Percentiles rank a stretch among this genome's conserved stretches.
These are phyloP conservation scores for Populus euphratica DNA, from an alignment of 345 rosid genomes.

Conservation along the genomic window DNA sequence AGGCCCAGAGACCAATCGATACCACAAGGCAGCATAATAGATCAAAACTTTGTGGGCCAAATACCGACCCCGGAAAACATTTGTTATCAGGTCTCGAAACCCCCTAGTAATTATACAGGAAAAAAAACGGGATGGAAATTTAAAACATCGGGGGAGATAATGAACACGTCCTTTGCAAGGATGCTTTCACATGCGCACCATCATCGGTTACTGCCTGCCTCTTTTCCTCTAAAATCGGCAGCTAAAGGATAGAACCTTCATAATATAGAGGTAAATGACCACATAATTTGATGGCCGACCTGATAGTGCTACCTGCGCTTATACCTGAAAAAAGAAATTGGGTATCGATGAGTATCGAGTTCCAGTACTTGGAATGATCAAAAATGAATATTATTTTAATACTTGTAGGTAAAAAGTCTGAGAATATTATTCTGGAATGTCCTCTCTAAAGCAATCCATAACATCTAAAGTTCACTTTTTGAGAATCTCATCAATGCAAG, in stretches of 20 bases:
- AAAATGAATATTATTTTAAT: no score
- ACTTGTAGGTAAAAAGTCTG: not conserved
- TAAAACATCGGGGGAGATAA: not conserved
- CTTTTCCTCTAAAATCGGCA: not conserved
- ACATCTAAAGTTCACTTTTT: no score
- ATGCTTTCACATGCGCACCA: not conserved
- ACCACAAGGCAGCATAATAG: not conserved
- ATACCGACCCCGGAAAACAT: not conserved
- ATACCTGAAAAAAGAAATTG: conserved; percentile 17
- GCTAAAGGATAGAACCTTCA: not conserved
- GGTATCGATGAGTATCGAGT: not conserved
- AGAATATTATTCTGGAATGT: no score
- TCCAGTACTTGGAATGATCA: not conserved
- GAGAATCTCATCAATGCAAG: no score
- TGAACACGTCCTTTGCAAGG: not conserved
- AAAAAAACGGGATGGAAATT: not conserved
- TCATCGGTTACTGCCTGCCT: not conserved
- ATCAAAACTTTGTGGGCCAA: not conserved
- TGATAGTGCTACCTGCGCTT: conserved; percentile 23
- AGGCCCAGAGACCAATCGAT: not conserved
- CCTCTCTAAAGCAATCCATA: no score
- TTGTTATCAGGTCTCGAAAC: not conserved
- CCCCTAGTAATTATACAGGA: not conserved
- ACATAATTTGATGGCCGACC: not conserved
- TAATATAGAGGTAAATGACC: not conserved